Evolutionary conservation across 2,329 filamentous ascomycete species (phyloP).

Genomic region (Fusarium siculi): DNA sequence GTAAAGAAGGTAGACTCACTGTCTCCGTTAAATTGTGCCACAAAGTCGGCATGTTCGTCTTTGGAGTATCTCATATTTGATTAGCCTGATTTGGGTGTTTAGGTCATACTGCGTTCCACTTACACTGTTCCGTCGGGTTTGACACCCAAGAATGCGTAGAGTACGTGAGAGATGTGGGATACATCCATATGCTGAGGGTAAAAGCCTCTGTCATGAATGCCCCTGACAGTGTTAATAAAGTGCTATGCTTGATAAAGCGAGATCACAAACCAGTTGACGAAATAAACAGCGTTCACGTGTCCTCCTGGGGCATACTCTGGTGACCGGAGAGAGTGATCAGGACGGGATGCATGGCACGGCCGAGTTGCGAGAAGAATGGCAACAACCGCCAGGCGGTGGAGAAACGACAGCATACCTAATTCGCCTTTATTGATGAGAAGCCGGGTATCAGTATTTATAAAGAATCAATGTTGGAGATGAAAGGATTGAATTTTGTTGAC

Average conservation of each 20-base stretch:
- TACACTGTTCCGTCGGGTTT: conserved; percentile 77
- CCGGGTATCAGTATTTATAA: neutral
- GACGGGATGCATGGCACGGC: conserved; percentile 36
- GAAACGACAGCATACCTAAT: conserved; percentile 41
- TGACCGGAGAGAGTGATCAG: neutral
- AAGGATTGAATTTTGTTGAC: neutral
- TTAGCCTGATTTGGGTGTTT: neutral
- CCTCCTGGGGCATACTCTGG: conserved; percentile 35
- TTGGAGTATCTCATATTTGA: conserved; percentile 62
- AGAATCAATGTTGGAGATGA: neutral
- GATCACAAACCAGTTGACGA: conserved; percentile 22
- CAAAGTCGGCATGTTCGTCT: conserved; percentile 74
- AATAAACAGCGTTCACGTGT: conserved; percentile 31
- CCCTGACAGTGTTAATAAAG: conserved; percentile 40
- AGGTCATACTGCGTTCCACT: conserved; percentile 33
- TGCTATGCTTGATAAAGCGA: conserved; percentile 54
- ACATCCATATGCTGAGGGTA: conserved; percentile 41
- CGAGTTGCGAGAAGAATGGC: conserved; percentile 40
- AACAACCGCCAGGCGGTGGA: conserved; percentile 42
- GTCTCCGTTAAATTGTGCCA: conserved; percentile 75
- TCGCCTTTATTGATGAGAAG: neutral
- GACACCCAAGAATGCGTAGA: conserved; percentile 86
- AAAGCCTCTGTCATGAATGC: conserved; percentile 35
- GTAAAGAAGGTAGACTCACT: conserved; percentile 51
- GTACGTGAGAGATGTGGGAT: conserved; percentile 76